phyloP scores from a whole-genome alignment of 306 rosid species.

The Pueraria montana region DNA sequence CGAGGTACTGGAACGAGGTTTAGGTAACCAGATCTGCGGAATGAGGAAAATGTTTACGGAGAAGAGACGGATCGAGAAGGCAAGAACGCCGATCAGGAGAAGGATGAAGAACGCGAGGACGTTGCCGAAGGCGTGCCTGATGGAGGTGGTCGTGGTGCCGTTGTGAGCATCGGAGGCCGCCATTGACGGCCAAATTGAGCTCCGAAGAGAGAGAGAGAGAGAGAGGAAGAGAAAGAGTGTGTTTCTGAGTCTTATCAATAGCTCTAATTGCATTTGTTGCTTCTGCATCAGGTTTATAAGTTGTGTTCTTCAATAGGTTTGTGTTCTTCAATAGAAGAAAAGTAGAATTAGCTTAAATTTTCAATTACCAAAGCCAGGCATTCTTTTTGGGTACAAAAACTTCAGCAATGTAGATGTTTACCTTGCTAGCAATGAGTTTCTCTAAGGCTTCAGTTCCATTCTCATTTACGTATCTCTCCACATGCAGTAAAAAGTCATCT shows the following conservation, averaged over 20 bases:
- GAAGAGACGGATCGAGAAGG: conserved; percentile 99
- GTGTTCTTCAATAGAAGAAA: conserved; percentile 39
- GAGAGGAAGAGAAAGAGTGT: conserved; percentile 15
- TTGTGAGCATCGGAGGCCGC: conserved; percentile 79
- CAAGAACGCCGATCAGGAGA: conserved; percentile 94
- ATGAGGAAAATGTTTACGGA: conserved; percentile 77
- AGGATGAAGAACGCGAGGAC: conserved; percentile 90
- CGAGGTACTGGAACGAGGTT: neutral
- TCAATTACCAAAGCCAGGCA: neutral
- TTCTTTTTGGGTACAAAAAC: neutral
- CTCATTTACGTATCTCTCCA: conserved; percentile 57
- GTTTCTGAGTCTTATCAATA: too few relatives aligned
- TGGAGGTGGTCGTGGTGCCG: conserved; percentile 48
- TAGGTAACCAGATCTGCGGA: conserved; percentile 57
- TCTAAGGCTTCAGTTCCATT: too few relatives aligned
- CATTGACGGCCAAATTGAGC: conserved; percentile 84
- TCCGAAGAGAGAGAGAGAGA: conserved; percentile 33
- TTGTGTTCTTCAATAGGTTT: conserved; percentile 28
- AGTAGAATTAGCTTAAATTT: neutral
- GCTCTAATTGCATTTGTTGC: too few relatives aligned
- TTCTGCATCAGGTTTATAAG: too few relatives aligned
- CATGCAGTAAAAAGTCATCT: conserved; percentile 52
- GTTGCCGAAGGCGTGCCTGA: conserved; percentile 87
- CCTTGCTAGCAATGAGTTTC: too few relatives aligned
- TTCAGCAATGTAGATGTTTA: neutral